Evolutionary conservation across 2,329 filamentous ascomycete species (phyloP).

Genomic region (Alternaria solani): DNA sequence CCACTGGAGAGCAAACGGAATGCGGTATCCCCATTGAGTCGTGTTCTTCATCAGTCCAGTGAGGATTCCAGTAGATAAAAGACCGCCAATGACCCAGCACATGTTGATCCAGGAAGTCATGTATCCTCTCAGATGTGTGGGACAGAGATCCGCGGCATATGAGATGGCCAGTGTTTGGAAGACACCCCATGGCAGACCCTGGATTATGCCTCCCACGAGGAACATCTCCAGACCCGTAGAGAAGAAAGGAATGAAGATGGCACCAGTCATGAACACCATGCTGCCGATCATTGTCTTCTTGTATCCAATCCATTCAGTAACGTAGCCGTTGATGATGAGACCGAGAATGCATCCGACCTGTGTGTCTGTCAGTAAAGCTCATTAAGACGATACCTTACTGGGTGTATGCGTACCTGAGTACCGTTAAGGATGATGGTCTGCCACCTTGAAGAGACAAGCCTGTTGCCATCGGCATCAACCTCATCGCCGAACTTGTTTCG

Average conservation of each 20-base stretch:
- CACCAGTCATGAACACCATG: slow-evolving; percentile 33
- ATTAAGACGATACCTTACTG: neutral
- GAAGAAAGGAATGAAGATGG: slow-evolving; percentile 42
- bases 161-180: slow-evolving; percentile 48
- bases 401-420: slow-evolving; percentile 42
- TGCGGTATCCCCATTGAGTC: slow-evolving; percentile 71
- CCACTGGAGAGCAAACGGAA: slow-evolving; percentile 74
- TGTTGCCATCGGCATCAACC: slow-evolving; percentile 43
- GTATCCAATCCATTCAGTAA: slow-evolving; percentile 53
- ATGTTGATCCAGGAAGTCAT: slow-evolving; percentile 72
- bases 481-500: slow-evolving; percentile 51
- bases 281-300: slow-evolving; percentile 38
- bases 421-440: slow-evolving; percentile 56
- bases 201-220: slow-evolving; percentile 63
- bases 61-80: slow-evolving; percentile 73
- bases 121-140: slow-evolving; percentile 66
- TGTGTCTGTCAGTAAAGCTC: slow-evolving; percentile 15
- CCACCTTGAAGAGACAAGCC: slow-evolving; percentile 52
- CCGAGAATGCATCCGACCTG: slow-evolving; percentile 54
- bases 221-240: slow-evolving; percentile 60
- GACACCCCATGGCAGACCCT: slow-evolving; percentile 54
- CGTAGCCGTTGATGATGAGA: slow-evolving; percentile 54
- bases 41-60: slow-evolving; percentile 68
- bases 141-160: slow-evolving; percentile 64
- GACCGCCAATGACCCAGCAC: slow-evolving; percentile 73